phyloP scores from a whole-genome alignment of 495 filamentous ascomycete species.

The Cercophora newfieldiana region DNA sequence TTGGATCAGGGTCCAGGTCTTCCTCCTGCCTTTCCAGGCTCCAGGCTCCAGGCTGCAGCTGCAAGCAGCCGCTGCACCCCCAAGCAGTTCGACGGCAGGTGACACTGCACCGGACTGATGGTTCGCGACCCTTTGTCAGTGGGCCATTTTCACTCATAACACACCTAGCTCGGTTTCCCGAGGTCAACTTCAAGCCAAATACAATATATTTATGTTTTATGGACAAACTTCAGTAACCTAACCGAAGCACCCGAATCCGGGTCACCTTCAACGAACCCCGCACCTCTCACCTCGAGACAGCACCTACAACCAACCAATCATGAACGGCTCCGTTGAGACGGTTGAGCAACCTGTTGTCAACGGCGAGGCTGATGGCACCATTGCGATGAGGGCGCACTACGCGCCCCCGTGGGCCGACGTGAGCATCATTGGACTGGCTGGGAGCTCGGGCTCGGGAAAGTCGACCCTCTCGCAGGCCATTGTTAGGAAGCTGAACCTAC shows the following conservation, averaged over 20 bases:
- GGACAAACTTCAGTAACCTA: neutral
- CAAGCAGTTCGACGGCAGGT: neutral
- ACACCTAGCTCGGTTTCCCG: neutral
- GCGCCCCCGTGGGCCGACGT: conserved; percentile 91
- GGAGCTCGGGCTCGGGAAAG: conserved; percentile 94
- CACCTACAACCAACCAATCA: neutral
- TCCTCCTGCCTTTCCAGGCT: neutral
- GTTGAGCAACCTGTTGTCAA: conserved; percentile 11
- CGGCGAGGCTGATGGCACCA: conserved; percentile 34
- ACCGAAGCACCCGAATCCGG: neutral
- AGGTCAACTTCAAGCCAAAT: neutral
- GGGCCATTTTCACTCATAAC: neutral
- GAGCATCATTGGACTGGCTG: conserved; percentile 93
- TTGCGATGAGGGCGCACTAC: conserved; percentile 64
- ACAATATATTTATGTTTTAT: neutral
- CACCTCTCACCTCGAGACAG: neutral
- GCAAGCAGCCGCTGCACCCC: neutral
- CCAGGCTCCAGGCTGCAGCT: neutral
- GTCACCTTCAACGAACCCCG: neutral
- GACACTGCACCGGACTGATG: neutral
- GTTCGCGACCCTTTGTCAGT: neutral
- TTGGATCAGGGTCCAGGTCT: neutral
- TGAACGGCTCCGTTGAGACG: conserved; percentile 11
- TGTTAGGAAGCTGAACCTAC: conserved; percentile 82
- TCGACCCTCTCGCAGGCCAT: conserved; percentile 94